A percentile compares a stretch with the other conserved stretches of the same genome.
phyloP scores from a whole-genome alignment of 176 grass and related monocot genomes.

The Luzula sylvatica region DNA sequence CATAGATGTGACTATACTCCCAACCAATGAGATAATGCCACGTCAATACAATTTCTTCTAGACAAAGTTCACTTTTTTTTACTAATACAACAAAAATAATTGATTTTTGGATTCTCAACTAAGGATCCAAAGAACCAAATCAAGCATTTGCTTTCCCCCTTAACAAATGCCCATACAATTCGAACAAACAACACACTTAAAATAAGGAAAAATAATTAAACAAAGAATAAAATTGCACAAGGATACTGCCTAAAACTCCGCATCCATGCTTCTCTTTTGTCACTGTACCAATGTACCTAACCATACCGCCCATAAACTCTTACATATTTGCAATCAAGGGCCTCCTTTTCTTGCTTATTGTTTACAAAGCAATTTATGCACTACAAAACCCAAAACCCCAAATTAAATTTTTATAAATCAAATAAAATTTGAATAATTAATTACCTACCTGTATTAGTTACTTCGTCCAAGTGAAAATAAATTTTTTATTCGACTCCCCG shows the following conservation, averaged over 20 bases:
- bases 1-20: no score
- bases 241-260: slow-evolving; percentile 89
- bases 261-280: slow-evolving; percentile 70
- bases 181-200: slow-evolving; percentile 20
- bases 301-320: slow-evolving; percentile 29
- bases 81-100: slow-evolving; percentile 6
- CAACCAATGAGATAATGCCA: not conserved
- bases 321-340: slow-evolving; percentile 23
- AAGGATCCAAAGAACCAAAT: slow-evolving; percentile 13
- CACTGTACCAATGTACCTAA: slow-evolving; percentile 41
- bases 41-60: slow-evolving; percentile 7
- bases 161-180: slow-evolving; percentile 5
- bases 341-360: slow-evolving; percentile 23
- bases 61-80: slow-evolving; percentile 4
- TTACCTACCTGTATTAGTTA: slow-evolving; percentile 25
- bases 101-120: no score
- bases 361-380: not conserved
- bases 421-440: slow-evolving; percentile 22
- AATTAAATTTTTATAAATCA: slow-evolving; percentile 7
- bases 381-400: not conserved
- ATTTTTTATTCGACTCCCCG: slow-evolving; percentile 49
- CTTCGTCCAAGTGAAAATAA: slow-evolving; percentile 57
- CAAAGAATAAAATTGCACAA: slow-evolving; percentile 33
- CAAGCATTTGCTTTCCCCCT: slow-evolving; percentile 31
- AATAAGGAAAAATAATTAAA: slow-evolving; percentile 6